These are phyloP conservation scores for Phlebiopsis flavidoalba DNA, from an alignment of 768 basidiomycete species.

Conservation along the genomic window DNA sequence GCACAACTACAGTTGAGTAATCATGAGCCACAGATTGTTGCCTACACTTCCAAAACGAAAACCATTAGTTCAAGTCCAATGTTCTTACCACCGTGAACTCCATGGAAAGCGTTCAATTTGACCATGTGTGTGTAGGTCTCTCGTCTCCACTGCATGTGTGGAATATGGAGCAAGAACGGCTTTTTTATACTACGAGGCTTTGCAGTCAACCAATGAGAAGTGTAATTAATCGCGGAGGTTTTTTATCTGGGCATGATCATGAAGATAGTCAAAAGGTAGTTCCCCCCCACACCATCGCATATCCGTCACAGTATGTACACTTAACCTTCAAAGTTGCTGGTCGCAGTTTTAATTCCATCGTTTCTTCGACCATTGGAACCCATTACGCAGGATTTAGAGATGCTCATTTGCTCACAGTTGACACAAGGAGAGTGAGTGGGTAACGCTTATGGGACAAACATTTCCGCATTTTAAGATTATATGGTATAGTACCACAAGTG, in stretches of 20 bases:
- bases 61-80: constrained; percentile 32
- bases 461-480: not conserved
- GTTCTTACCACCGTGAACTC: constrained; percentile 45
- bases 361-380: constrained; percentile 66
- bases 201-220: constrained; percentile 27
- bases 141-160: constrained; percentile 66
- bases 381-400: constrained; percentile 65
- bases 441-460: not conserved
- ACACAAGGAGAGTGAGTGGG: constrained; percentile 20
- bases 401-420: constrained; percentile 39
- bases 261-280: constrained; percentile 48
- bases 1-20: no score
- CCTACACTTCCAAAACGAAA: constrained; percentile 38
- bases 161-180: constrained; percentile 48
- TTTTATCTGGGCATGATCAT: constrained; percentile 55
- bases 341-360: constrained; percentile 49
- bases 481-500: not conserved
- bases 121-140: constrained; percentile 59
- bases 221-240: constrained; percentile 36
- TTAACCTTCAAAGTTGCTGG: not conserved
- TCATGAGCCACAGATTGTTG: constrained; percentile 36
- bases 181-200: constrained; percentile 47
- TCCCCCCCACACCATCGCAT: not conserved
- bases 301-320: not conserved
- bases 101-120: constrained; percentile 47